Evolutionary conservation across 768 basidiomycete species (phyloP).

Genomic region (Macrolepiota fuliginosa): DNA sequence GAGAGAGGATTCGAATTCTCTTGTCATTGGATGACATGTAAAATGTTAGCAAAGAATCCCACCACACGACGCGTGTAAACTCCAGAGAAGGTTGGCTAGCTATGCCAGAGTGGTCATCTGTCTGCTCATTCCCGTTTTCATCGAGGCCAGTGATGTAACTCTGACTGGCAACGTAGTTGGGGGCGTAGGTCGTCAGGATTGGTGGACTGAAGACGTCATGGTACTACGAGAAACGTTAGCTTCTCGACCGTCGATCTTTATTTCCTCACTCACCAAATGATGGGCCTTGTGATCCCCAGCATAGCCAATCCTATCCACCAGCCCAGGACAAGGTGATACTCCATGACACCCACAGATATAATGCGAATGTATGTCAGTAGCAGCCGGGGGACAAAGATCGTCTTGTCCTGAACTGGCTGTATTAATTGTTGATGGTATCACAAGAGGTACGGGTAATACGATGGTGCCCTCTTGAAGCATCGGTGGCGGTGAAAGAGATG

Average conservation of each 20-base stretch:
- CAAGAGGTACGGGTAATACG: background rate
- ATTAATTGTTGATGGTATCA: background rate
- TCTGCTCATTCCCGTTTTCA: constrained; percentile 25
- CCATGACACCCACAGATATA: constrained; percentile 30
- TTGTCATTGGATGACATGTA: constrained; percentile 42
- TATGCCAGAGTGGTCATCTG: constrained; percentile 30
- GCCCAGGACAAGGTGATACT: constrained; percentile 24
- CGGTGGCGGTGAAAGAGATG: constrained; percentile 7
- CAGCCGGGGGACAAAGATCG: background rate
- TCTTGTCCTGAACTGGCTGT: background rate
- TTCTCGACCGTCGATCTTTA: background rate
- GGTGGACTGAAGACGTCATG: constrained; percentile 19
- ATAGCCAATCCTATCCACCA: constrained; percentile 6
- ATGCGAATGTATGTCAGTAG: constrained; percentile 16
- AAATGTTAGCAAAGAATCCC: constrained; percentile 63
- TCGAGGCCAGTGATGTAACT: constrained; percentile 29
- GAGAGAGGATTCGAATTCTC: constrained; percentile 31
- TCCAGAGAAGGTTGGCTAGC: constrained; percentile 57
- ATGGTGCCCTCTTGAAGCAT: background rate
- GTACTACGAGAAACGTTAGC: constrained; percentile 11
- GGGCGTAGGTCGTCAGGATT: constrained; percentile 13
- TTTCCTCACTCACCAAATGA: background rate
- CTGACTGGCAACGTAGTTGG: background rate
- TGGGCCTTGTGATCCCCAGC: background rate
- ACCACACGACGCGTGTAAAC: constrained; percentile 75